Evolutionary conservation across 441 rosid species (phyloP).

Genomic region (Croton setiger): DNA sequence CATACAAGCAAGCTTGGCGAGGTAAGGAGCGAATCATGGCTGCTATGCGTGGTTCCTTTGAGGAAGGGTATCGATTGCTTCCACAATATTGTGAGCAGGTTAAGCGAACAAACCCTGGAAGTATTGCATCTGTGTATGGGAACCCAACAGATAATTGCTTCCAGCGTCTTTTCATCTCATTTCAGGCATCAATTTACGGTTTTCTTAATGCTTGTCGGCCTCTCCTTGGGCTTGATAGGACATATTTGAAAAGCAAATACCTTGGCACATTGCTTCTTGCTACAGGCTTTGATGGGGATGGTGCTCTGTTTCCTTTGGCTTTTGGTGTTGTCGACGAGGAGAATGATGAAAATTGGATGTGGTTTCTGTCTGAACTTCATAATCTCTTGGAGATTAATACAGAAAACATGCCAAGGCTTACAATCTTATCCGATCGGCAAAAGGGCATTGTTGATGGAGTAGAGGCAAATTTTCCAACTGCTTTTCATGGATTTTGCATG

Average conservation of each 20-base stretch:
- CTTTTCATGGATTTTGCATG: slow-evolving; percentile 96
- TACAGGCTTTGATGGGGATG: slow-evolving; percentile 92
- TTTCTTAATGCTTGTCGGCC: slow-evolving; percentile 91
- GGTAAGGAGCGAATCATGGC: slow-evolving; percentile 98
- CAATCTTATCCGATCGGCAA: slow-evolving; percentile 88
- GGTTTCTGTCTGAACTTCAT: slow-evolving; percentile 96
- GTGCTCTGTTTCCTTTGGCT: slow-evolving; percentile 84
- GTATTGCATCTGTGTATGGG: slow-evolving; percentile 86
- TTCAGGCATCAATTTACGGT: slow-evolving; percentile 91
- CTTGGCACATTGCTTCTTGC: slow-evolving; percentile 90
- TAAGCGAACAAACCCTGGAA: slow-evolving; percentile 79
- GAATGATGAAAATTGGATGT: slow-evolving; percentile 97
- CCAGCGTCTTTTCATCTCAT: slow-evolving; percentile 91
- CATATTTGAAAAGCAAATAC: slow-evolving; percentile 82
- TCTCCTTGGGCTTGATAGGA: slow-evolving; percentile 85
- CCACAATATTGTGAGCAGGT: slow-evolving; percentile 92
- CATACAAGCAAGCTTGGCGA: slow-evolving; percentile 99
- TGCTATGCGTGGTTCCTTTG: slow-evolving; percentile 93
- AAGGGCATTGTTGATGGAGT: slow-evolving; percentile 90
- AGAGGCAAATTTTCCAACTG: slow-evolving; percentile 87
- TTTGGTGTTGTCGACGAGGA: slow-evolving; percentile 94
- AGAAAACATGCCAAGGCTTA: slow-evolving; percentile 96
- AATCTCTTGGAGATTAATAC: slow-evolving; percentile 84
- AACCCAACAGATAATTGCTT: slow-evolving; percentile 68
- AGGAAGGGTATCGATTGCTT: slow-evolving; percentile 90